Evolutionary conservation across 345 rosid genomes (phyloP).

Genomic region (Eucalyptus lansdowneana): DNA sequence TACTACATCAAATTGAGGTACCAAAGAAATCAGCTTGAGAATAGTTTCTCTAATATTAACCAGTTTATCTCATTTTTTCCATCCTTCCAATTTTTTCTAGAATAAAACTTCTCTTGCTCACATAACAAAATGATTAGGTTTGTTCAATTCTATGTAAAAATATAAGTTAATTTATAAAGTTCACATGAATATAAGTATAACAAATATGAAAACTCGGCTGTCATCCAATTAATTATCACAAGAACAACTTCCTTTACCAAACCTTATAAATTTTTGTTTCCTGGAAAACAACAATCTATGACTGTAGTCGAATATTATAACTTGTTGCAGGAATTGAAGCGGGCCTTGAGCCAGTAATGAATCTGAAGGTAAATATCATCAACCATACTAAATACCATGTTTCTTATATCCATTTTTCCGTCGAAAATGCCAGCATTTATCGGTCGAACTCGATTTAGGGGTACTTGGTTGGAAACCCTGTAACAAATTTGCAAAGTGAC

Average conservation of each 20-base stretch:
- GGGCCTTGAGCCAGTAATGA: background rate
- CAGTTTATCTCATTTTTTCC: background rate
- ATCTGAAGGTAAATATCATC: background rate
- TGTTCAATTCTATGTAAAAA: background rate
- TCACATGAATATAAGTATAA: background rate
- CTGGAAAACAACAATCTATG: background rate
- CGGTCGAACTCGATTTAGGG: background rate
- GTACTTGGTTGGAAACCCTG: constrained; percentile 16
- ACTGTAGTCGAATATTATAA: background rate
- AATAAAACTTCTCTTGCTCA: background rate
- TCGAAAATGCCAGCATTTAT: background rate
- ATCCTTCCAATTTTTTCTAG: background rate
- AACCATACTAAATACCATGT: background rate
- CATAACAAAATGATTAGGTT: background rate
- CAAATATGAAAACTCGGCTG: background rate
- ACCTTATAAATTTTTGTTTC: background rate
- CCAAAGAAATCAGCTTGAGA: background rate
- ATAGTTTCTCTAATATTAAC: background rate
- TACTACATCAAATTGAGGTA: background rate
- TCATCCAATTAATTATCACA: background rate
- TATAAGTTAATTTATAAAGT: background rate
- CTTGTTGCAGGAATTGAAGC: background rate
- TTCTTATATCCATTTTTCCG: background rate
- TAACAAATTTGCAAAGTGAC: background rate
- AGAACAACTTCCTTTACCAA: background rate